A percentile compares a stretch with the other conserved stretches of the same genome.
Evolutionary conservation across 2,329 filamentous ascomycete genomes (phyloP).

Genomic region (Zymoseptoria crescenta): DNA sequence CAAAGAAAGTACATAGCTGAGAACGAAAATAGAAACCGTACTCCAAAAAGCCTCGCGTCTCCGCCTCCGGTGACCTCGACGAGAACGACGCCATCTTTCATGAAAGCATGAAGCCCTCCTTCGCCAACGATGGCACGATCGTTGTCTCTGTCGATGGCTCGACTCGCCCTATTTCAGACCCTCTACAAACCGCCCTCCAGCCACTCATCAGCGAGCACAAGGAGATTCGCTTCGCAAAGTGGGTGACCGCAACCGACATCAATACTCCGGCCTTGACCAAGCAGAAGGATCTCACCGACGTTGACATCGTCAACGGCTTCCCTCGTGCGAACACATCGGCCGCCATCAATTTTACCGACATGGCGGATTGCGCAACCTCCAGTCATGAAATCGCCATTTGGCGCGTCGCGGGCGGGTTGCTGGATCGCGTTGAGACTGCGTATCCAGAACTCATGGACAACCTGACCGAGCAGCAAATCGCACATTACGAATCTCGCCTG

Average conservation of each 20-base stretch:
- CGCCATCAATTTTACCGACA: conserved; percentile 43
- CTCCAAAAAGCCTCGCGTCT: conserved; percentile 24
- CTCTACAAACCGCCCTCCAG: conserved; percentile 48
- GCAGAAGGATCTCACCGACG: conserved; percentile 37
- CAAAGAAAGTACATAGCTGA: conserved; percentile 29
- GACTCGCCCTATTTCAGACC: conserved; percentile 36
- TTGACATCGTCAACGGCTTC: conserved; percentile 31
- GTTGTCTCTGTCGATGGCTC: conserved; percentile 51
- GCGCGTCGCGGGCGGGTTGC: conserved; percentile 79
- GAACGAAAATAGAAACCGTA: conserved; percentile 27
- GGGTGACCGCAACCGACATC: conserved; percentile 44
- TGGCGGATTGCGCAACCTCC: conserved; percentile 29
- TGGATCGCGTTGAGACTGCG: conserved; percentile 53
- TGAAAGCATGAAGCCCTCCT: conserved; percentile 67
- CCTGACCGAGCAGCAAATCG: conserved; percentile 36
- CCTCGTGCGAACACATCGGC: conserved; percentile 50
- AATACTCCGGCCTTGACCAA: conserved; percentile 19
- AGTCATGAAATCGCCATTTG: conserved; percentile 68
- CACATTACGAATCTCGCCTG: conserved; percentile 32
- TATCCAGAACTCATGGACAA: conserved; percentile 19
- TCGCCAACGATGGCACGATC: conserved; percentile 67
- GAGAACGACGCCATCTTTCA: conserved; percentile 61
- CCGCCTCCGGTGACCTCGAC: conserved; percentile 54
- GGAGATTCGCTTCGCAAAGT: conserved; percentile 58
- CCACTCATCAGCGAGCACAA: conserved; percentile 56